A percentile compares a stretch with the other conserved stretches of the same genome.
phyloP scores from a whole-genome alignment of 441 rosid genomes.

The Pelargonium myrrhifolium region DNA sequence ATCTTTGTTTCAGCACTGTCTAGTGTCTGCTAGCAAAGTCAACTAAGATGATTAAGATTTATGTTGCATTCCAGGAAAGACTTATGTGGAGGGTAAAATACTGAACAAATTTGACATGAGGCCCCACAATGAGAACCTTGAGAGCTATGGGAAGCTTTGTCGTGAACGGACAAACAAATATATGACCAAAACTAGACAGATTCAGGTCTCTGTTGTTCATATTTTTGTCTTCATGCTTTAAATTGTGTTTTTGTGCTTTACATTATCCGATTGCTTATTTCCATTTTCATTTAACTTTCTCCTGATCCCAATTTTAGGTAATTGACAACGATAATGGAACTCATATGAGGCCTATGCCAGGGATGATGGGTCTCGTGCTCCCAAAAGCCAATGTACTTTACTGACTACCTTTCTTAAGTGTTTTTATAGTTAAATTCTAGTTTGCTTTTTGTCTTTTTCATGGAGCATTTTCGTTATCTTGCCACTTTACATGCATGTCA shows the following conservation, averaged over 20 bases:
- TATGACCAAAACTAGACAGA: constrained; percentile 52
- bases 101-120: constrained; percentile 59
- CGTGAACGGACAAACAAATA: constrained; percentile 49
- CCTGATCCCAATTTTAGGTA: constrained; percentile 36
- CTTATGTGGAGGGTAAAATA: constrained; percentile 45
- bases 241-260: not conserved
- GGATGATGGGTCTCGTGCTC: constrained; percentile 34
- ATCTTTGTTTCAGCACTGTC: constrained; percentile 3
- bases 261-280: not conserved
- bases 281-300: constrained; percentile 12
- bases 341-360: constrained; percentile 58
- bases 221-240: not conserved
- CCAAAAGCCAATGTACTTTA: not conserved
- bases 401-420: not conserved
- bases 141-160: constrained; percentile 51
- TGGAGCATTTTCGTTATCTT: not conserved
- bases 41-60: constrained; percentile 10
- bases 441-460: not conserved
- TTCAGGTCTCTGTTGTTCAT: constrained; percentile 29
- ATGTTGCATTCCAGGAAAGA: constrained; percentile 31
- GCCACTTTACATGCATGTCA: constrained; percentile 1
- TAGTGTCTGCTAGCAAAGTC: constrained; percentile 7
- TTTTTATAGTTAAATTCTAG: not conserved
- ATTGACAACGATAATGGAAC: constrained; percentile 51
- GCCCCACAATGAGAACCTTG: constrained; percentile 50